Evolutionary conservation across 371 early-diverging fungal species (phyloP).

Genomic region (Enterocytospora artemiae): DNA sequence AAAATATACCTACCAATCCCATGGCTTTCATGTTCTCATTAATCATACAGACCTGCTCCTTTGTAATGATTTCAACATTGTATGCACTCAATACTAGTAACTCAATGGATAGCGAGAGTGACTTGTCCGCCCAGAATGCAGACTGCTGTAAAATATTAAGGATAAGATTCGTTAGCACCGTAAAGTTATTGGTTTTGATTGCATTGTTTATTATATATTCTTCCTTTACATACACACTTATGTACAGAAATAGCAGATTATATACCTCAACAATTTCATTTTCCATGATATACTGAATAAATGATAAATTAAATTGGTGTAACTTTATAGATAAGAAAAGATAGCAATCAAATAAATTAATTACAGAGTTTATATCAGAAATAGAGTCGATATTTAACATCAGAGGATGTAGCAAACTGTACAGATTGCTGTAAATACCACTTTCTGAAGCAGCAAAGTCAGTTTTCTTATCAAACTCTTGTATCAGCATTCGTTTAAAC

Average conservation of each 20-base stretch:
- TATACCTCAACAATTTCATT: slow-evolving; percentile 14
- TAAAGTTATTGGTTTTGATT: too few relatives aligned
- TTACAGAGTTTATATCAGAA: neutral
- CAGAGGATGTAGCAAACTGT: neutral
- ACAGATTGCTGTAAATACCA: neutral
- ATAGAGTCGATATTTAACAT: neutral
- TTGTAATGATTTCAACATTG: slow-evolving; percentile 3
- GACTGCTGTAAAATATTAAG: slow-evolving; percentile 5
- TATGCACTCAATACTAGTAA: slow-evolving; percentile 9
- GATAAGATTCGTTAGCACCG: neutral
- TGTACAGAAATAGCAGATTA: neutral
- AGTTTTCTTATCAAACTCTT: too few relatives aligned
- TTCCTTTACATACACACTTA: slow-evolving; percentile 3
- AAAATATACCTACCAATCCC: neutral
- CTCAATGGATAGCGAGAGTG: slow-evolving; percentile 1
- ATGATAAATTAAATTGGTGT: neutral
- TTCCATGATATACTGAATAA: slow-evolving; percentile 12
- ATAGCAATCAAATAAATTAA: slow-evolving; percentile 3
- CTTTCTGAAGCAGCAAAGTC: too few relatives aligned
- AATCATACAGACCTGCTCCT: slow-evolving; percentile 2
- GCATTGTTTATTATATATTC: too few relatives aligned
- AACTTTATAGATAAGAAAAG: slow-evolving; percentile 16
- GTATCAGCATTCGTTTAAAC: too few relatives aligned
- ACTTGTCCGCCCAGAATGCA: slow-evolving; percentile 11
- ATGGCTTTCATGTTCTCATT: neutral